A percentile compares a stretch with the other conserved stretches of the same genome.
phyloP scores from a whole-genome alignment of 2,329 filamentous ascomycete genomes.

The Cordyceps militaris region DNA sequence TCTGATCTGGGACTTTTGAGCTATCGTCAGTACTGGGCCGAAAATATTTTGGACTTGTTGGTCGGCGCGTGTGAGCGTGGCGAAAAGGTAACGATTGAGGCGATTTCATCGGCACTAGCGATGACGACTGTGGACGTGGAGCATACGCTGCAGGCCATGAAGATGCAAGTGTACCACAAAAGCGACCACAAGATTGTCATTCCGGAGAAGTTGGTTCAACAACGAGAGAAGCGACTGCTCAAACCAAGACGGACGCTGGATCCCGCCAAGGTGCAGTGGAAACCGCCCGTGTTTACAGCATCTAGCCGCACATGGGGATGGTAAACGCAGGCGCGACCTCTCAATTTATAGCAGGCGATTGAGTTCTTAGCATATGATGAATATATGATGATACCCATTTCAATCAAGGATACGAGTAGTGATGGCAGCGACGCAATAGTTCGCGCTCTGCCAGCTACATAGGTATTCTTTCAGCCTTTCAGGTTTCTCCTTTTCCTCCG shows the following conservation, averaged over 20 bases:
- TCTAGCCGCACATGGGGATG: conserved; percentile 92
- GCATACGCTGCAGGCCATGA: conserved; percentile 86
- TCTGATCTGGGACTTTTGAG: conserved; percentile 88
- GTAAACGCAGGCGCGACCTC: conserved; percentile 38
- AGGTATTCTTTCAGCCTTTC: too few relatives aligned
- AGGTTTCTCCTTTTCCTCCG: too few relatives aligned
- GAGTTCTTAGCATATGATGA: not conserved
- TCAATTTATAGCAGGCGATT: not conserved
- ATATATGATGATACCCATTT: conserved; percentile 6
- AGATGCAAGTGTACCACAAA: conserved; percentile 94
- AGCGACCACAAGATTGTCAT: conserved; percentile 95
- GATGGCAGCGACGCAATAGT: too few relatives aligned
- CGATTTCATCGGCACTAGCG: conserved; percentile 68
- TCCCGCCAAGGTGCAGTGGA: conserved; percentile 78
- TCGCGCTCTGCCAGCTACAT: too few relatives aligned
- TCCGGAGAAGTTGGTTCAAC: conserved; percentile 72
- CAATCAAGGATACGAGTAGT: not conserved
- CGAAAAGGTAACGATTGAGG: conserved; percentile 75
- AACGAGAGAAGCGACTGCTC: conserved; percentile 70
- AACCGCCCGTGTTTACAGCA: conserved; percentile 89
- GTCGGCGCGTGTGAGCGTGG: conserved; percentile 61
- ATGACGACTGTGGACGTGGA: conserved; percentile 99
- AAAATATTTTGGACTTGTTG: conserved; percentile 85
- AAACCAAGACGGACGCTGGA: conserved; percentile 76
- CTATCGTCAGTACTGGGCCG: conserved; percentile 96